Evolutionary conservation across 768 basidiomycete species (phyloP).

Genomic region (Termitomyces sp.): DNA sequence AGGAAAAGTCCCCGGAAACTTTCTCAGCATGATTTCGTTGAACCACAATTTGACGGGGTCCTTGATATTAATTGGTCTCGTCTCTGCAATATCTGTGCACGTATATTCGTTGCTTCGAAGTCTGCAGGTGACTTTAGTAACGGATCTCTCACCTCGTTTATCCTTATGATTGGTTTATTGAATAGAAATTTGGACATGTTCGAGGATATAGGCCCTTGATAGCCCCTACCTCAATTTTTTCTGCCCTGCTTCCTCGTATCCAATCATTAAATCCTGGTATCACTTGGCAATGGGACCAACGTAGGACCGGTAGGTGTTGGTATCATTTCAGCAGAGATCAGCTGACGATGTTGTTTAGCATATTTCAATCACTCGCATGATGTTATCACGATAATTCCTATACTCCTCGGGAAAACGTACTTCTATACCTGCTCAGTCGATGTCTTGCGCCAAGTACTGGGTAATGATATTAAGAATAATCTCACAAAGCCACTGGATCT

Average conservation of each 20-base stretch:
- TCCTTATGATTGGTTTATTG: too few species aligned
- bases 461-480: slow-evolving; percentile 10
- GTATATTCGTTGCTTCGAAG: background rate
- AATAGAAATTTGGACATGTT: slow-evolving; percentile 3
- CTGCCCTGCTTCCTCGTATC: slow-evolving; percentile 6
- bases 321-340: background rate
- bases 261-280: slow-evolving; percentile 10
- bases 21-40: background rate
- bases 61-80: background rate
- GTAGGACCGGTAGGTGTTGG: slow-evolving; percentile 1
- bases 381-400: slow-evolving; percentile 19
- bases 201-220: slow-evolving; percentile 10
- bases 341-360: slow-evolving; percentile 5
- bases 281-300: slow-evolving; percentile 10
- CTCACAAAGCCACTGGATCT: slow-evolving; percentile 10
- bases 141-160: too few species aligned
- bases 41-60: background rate
- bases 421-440: slow-evolving; percentile 19
- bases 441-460: slow-evolving; percentile 18
- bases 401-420: slow-evolving; percentile 10
- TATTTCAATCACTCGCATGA: slow-evolving; percentile 20
- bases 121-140: background rate
- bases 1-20: too few species aligned
- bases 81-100: slow-evolving; percentile 1
- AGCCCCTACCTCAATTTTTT: slow-evolving; percentile 4